phyloP scores from a whole-genome alignment of 257 asterid genomes.

The Coffea canephora region DNA sequence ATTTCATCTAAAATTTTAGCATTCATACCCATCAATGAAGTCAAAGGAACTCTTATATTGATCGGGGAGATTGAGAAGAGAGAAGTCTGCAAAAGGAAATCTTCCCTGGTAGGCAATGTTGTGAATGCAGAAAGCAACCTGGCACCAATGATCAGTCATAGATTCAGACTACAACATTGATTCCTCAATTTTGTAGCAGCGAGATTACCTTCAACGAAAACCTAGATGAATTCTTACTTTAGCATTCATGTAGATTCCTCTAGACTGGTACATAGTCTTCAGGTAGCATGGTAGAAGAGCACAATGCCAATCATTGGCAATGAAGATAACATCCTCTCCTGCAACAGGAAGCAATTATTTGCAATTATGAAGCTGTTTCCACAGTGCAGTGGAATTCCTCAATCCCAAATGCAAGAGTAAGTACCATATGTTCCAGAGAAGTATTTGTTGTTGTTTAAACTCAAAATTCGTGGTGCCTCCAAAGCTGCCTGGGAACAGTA shows the following conservation, averaged over 20 bases:
- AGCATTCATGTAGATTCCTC: slow-evolving; percentile 71
- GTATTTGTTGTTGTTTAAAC: slow-evolving; percentile 54
- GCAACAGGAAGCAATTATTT: background rate
- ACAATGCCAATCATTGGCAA: slow-evolving; percentile 98
- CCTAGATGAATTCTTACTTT: slow-evolving; percentile 41
- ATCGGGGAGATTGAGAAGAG: slow-evolving; percentile 78
- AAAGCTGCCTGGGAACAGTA: slow-evolving; percentile 73
- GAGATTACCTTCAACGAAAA: background rate
- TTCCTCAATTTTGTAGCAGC: background rate
- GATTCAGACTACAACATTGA: slow-evolving; percentile 11
- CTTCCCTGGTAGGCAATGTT: slow-evolving; percentile 98
- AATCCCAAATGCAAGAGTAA: slow-evolving; percentile 22
- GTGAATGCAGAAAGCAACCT: slow-evolving; percentile 97
- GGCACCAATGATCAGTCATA: slow-evolving; percentile 8
- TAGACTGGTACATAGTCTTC: slow-evolving; percentile 74
- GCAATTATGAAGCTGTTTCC: background rate
- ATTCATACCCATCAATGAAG: slow-evolving; percentile 83
- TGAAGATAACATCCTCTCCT: slow-evolving; percentile 90
- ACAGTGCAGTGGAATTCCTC: background rate
- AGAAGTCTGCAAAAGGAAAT: slow-evolving; percentile 72
- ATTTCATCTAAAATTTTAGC: background rate
- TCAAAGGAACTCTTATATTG: slow-evolving; percentile 75
- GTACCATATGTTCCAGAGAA: slow-evolving; percentile 93
- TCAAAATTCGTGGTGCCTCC: slow-evolving; percentile 79
- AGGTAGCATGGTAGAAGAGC: slow-evolving; percentile 92